Evolutionary conservation across 2,329 filamentous ascomycete species (phyloP).

Genomic region (Fusarium buharicum): DNA sequence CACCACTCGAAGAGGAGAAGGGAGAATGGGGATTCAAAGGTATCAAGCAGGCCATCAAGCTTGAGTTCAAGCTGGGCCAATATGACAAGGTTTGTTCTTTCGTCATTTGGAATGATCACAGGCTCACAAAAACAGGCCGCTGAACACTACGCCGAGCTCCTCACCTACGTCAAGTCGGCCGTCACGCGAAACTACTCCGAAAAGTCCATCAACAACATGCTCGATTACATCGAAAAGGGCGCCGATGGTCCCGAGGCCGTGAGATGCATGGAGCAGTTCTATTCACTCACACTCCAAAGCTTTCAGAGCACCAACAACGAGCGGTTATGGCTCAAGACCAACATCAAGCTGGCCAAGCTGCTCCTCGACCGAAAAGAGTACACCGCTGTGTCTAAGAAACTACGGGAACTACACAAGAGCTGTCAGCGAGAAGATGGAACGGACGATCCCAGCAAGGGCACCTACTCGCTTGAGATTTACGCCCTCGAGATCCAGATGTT

Average conservation of each 20-base stretch:
- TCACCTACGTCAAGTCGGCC: conserved; percentile 96
- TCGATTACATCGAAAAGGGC: conserved; percentile 97
- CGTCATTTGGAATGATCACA: not conserved
- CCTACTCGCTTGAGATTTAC: conserved; percentile 94
- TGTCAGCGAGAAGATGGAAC: conserved; percentile 88
- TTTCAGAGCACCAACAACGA: conserved; percentile 99
- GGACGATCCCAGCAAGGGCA: conserved; percentile 94
- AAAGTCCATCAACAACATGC: conserved; percentile 99
- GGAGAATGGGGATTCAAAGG: conserved; percentile 99
- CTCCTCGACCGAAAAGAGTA: conserved; percentile 95
- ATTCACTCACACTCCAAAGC: conserved; percentile 89
- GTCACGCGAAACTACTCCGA: conserved; percentile 98
- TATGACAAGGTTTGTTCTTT: conserved; percentile 76
- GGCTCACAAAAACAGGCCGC: conserved; percentile 71
- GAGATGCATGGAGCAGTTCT: conserved; percentile 92
- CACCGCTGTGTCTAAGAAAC: conserved; percentile 78
- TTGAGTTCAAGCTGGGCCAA: conserved; percentile 91
- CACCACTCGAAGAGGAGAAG: conserved; percentile 86
- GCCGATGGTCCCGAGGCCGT: conserved; percentile 73
- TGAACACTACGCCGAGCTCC: conserved; percentile 91
- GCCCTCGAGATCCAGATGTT: conserved; percentile 99
- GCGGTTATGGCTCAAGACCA: conserved; percentile 96
- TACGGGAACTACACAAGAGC: conserved; percentile 86
- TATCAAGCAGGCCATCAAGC: conserved; percentile 96
- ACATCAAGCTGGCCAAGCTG: conserved; percentile 93